A percentile compares a stretch with the other conserved stretches of the same genome.
These are phyloP conservation scores for Wickerhamiella parazyma DNA, from an alignment of 805 yeast species.

Conservation along the genomic window DNA sequence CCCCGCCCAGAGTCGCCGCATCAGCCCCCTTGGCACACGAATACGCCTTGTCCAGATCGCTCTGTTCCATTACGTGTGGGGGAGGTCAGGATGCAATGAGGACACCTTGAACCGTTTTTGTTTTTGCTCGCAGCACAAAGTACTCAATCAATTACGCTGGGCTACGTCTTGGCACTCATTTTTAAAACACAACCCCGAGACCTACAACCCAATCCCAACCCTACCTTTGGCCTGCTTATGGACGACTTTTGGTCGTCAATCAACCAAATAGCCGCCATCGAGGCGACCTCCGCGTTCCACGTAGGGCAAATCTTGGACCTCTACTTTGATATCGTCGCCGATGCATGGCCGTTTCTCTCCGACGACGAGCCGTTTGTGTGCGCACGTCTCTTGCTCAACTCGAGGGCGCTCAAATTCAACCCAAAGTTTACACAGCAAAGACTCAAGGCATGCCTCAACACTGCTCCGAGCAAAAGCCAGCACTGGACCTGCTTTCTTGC, in stretches of 20 bases:
- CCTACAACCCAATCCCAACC: no score
- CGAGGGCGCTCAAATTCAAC: conserved; percentile 2
- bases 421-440: conserved; percentile 4
- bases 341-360: not conserved
- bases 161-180: no score
- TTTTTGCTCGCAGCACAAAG: no score
- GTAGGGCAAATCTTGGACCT: conserved; percentile 11
- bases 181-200: no score
- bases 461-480: not conserved
- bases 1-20: conserved; percentile 31
- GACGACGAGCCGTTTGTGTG: conserved; percentile 1
- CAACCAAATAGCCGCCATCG: conserved; percentile 2
- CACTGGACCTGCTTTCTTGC: conserved; percentile 6
- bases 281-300: not conserved
- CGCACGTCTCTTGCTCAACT: conserved; percentile 9
- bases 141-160: no score
- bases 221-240: not conserved
- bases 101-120: no score
- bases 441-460: conserved; percentile 5
- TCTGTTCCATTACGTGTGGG: conserved; percentile 7
- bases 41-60: conserved; percentile 31
- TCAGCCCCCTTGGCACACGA: conserved; percentile 43
- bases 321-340: conserved; percentile 10
- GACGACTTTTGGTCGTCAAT: conserved; percentile 11
- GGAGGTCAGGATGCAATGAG: no score